Conservation (phyloP, 306 rosid genomes). For the Dryas octopetala region DNA sequence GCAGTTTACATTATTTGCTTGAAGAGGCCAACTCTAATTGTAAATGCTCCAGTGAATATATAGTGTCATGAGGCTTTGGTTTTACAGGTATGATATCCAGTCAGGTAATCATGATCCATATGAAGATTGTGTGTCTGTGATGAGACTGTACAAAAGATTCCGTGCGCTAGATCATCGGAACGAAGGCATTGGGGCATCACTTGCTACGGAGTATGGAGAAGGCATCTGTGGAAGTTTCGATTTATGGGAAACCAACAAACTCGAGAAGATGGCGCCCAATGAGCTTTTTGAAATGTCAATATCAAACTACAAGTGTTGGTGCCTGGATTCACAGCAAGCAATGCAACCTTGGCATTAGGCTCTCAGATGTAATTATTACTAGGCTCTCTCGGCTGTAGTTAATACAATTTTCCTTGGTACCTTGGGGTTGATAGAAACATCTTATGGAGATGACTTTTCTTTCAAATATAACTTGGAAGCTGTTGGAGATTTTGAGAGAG, state of each 20-base stretch:
- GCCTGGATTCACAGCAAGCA: slow-evolving; percentile 54
- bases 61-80: slow-evolving; percentile 28
- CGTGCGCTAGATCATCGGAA: slow-evolving; percentile 47
- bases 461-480: neutral
- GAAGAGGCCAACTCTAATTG: slow-evolving; percentile 11
- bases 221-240: slow-evolving; percentile 20
- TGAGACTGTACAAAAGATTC: slow-evolving; percentile 79
- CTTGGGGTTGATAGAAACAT: neutral
- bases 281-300: slow-evolving; percentile 60
- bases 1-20: neutral
- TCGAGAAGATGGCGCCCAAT: slow-evolving; percentile 55
- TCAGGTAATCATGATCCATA: slow-evolving; percentile 59
- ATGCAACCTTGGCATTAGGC: slow-evolving; percentile 6
- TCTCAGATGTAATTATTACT: neutral
- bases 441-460: neutral
- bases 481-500: neutral
- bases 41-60: neutral
- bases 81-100: slow-evolving; percentile 76
- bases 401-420: neutral
- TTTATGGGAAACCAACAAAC: slow-evolving; percentile 40
- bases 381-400: neutral
- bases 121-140: slow-evolving; percentile 67
- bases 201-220: slow-evolving; percentile 10
- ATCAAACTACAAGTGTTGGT: slow-evolving; percentile 75
- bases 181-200: slow-evolving; percentile 25